Conservation (phyloP, 176 grass and related monocot species). For the Chloris gayana region DNA sequence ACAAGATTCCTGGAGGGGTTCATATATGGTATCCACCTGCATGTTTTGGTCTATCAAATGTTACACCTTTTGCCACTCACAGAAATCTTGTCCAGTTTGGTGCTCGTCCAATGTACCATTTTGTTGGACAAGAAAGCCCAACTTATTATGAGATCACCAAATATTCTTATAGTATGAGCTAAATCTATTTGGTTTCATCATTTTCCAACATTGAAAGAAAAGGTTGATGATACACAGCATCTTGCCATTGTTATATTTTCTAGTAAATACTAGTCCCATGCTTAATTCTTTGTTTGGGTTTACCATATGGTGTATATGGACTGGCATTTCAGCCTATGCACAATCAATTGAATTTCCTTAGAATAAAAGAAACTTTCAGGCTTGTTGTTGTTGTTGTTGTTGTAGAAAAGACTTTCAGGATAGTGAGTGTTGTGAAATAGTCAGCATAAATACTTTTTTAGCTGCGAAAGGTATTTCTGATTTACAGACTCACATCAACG, state of each 20-base stretch:
- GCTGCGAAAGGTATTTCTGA: not conserved
- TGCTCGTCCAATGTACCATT: not conserved
- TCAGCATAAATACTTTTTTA: slow-evolving; percentile 23
- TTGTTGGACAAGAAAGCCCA: not conserved
- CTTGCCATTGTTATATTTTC: not conserved
- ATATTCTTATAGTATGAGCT: not conserved
- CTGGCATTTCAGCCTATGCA: too few relatives aligned
- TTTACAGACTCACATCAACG: not conserved
- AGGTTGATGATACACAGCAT: not conserved
- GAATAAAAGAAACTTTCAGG: too few relatives aligned
- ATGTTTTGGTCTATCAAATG: not conserved
- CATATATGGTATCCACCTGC: not conserved
- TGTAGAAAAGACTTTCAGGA: not conserved
- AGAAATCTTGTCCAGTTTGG: not conserved
- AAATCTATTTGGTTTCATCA: not conserved
- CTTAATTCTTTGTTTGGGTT: slow-evolving; percentile 5
- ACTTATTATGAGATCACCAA: not conserved
- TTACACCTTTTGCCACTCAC: not conserved
- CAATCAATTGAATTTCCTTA: too few relatives aligned
- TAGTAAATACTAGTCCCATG: not conserved
- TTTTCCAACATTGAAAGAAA: not conserved
- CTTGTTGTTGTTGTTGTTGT: too few relatives aligned
- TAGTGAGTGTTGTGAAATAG: slow-evolving; percentile 14
- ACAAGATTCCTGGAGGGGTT: not conserved
- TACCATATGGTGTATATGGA: not conserved